These are phyloP conservation scores for Phytophthora hybrid DNA, from an alignment of 352 stramenopile genomes.

Conservation along the genomic window DNA sequence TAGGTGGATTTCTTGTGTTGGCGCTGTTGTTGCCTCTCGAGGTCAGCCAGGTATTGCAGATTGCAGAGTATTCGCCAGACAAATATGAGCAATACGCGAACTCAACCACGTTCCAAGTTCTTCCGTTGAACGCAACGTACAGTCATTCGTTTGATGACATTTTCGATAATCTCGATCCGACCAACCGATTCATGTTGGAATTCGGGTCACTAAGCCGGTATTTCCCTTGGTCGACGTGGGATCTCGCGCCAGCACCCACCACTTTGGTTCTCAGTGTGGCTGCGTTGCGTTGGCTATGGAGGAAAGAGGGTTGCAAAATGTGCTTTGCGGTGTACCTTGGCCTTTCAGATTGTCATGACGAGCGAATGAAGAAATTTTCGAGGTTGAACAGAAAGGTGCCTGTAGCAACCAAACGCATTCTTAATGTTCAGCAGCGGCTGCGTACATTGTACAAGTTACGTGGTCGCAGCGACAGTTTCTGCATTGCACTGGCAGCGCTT, in stretches of 20 bases:
- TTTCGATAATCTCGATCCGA: slow-evolving; percentile 8
- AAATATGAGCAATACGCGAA: slow-evolving; percentile 48
- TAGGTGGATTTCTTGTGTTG: slow-evolving; percentile 56
- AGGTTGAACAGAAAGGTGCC: slow-evolving; percentile 37
- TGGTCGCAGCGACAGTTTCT: slow-evolving; percentile 44
- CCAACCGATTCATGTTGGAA: slow-evolving; percentile 36
- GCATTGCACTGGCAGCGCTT: slow-evolving; percentile 41
- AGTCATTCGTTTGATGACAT: slow-evolving; percentile 3
- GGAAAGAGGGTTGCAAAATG: slow-evolving; percentile 50
- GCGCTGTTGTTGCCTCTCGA: slow-evolving; percentile 60
- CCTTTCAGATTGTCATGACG: slow-evolving; percentile 13
- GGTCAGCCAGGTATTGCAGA: slow-evolving; percentile 57
- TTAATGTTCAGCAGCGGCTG: slow-evolving; percentile 40
- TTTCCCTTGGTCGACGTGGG: slow-evolving; percentile 57
- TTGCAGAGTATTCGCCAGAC: slow-evolving; percentile 44
- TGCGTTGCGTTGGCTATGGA: slow-evolving; percentile 44
- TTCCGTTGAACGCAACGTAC: slow-evolving; percentile 24
- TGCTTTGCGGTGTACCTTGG: slow-evolving; percentile 47
- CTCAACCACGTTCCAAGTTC: slow-evolving; percentile 33
- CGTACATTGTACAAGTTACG: slow-evolving; percentile 47
- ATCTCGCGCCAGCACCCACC: slow-evolving; percentile 47
- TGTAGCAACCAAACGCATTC: slow-evolving; percentile 23
- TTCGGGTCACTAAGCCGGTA: slow-evolving; percentile 60
- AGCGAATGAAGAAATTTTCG: background rate
- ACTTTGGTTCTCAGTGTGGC: slow-evolving; percentile 35